Conservation (phyloP, 257 asterid species). For the Schizonepeta tenuifolia region DNA sequence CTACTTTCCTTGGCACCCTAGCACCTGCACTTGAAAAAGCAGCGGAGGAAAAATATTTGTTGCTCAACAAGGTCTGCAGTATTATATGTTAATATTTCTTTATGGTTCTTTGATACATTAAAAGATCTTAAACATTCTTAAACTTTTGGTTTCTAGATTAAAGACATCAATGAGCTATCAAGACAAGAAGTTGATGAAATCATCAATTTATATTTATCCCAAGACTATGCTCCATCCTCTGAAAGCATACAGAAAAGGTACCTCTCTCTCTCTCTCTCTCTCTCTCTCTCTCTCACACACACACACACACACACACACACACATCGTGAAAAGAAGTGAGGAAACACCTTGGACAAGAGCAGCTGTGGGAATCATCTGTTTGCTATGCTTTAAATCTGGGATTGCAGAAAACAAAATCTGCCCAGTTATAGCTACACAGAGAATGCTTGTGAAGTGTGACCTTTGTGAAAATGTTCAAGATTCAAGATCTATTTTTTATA, state of each 20-base stretch:
- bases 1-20: constrained; percentile 64
- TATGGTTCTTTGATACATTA: constrained; percentile 15
- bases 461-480: background rate
- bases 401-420: background rate
- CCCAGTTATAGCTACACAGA: constrained; percentile 1
- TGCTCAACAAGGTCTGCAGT: constrained; percentile 75
- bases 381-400: background rate
- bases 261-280: constrained; percentile 12
- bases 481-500: constrained; percentile 19
- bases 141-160: constrained; percentile 58
- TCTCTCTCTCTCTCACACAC: background rate
- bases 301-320: background rate
- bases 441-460: background rate
- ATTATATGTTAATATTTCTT: constrained; percentile 6
- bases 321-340: background rate
- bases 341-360: background rate
- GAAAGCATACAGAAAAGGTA: constrained; percentile 88
- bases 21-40: constrained; percentile 72
- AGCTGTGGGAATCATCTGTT: constrained; percentile 1
- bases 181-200: constrained; percentile 97
- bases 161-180: constrained; percentile 92
- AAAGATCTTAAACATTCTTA: constrained; percentile 5
- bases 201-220: constrained; percentile 61
- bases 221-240: constrained; percentile 61
- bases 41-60: constrained; percentile 79